Percentiles rank a stretch among this genome's conserved stretches.
Evolutionary conservation across 1,139 yeast species (phyloP).

Genomic region (Saccharomyces hybrid): DNA sequence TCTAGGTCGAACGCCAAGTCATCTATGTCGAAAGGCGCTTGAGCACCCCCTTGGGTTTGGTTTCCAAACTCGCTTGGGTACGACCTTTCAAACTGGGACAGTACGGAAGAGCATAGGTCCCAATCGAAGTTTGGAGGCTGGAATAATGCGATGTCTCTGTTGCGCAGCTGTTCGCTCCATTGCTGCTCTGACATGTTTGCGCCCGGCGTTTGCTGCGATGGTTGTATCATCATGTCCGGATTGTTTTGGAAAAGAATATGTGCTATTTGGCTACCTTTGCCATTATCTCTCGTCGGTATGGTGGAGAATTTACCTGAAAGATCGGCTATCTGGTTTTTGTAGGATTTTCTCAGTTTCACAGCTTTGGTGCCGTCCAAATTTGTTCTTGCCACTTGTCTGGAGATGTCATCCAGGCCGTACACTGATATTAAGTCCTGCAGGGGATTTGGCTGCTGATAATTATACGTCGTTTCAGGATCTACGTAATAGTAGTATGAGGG

Average conservation of each 20-base stretch:
- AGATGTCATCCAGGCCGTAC: slow-evolving; percentile 61
- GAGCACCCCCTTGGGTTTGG: slow-evolving; percentile 13
- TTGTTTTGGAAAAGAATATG: slow-evolving; percentile 30
- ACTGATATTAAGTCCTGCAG: slow-evolving; percentile 58
- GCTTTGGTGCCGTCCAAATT: slow-evolving; percentile 74
- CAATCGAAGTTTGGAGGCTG: slow-evolving; percentile 27
- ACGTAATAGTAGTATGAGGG: slow-evolving; percentile 38
- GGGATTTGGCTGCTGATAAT: slow-evolving; percentile 51
- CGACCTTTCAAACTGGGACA: slow-evolving; percentile 30
- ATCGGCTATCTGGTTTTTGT: slow-evolving; percentile 83
- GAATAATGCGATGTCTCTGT: slow-evolving; percentile 26
- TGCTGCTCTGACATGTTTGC: slow-evolving; percentile 7
- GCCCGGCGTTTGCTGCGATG: background rate
- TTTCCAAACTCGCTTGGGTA: slow-evolving; percentile 31
- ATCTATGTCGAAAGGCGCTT: slow-evolving; percentile 24
- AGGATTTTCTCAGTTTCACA: slow-evolving; percentile 84
- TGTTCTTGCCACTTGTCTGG: slow-evolving; percentile 77
- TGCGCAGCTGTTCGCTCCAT: slow-evolving; percentile 21
- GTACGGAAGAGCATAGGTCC: slow-evolving; percentile 27
- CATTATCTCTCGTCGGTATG: slow-evolving; percentile 41
- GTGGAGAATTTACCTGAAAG: slow-evolving; percentile 71
- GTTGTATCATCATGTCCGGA: slow-evolving; percentile 26
- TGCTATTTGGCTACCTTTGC: slow-evolving; percentile 33
- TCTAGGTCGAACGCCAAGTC: slow-evolving; percentile 34
- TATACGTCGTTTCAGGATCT: slow-evolving; percentile 32